A percentile compares a stretch with the other conserved stretches of the same genome.
Conservation (phyloP, 257 asterid genomes). For the Solanum arcanum region DNA sequence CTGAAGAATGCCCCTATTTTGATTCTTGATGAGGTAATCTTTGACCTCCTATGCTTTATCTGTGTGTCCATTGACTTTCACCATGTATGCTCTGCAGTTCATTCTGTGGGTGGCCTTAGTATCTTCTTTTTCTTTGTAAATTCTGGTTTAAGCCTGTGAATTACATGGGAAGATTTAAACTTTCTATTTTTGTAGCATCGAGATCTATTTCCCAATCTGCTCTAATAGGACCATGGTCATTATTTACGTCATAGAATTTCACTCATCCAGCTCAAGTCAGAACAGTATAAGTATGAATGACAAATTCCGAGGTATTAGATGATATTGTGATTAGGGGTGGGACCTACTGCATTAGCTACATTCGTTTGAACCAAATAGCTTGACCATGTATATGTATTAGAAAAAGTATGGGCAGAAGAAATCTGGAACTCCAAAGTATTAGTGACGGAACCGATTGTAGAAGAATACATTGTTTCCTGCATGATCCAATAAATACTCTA, state of each 20-base stretch:
- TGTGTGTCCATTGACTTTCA: not conserved
- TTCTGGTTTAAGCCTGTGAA: not conserved
- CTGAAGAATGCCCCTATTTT: constrained; percentile 94
- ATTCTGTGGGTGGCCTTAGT: not conserved
- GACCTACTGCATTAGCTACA: not conserved
- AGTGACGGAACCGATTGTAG: too few relatives aligned
- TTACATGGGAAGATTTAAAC: not conserved
- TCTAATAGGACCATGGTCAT: not conserved
- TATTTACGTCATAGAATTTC: not conserved
- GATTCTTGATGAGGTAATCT: constrained; percentile 84
- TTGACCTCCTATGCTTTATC: not conserved
- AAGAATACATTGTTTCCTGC: too few relatives aligned
- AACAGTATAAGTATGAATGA: not conserved
- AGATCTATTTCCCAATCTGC: not conserved
- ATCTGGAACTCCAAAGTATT: too few relatives aligned
- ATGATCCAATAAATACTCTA: too few relatives aligned
- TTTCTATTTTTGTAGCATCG: not conserved
- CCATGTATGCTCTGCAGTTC: not conserved
- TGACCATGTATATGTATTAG: not conserved
- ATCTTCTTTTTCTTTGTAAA: not conserved
- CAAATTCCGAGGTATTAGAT: not conserved
- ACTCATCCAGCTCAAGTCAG: not conserved
- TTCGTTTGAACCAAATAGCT: not conserved
- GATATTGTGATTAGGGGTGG: not conserved
- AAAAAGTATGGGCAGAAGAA: not conserved